These are phyloP conservation scores for Pythium coloratum DNA, from an alignment of 352 stramenopile species.

Conservation along the genomic window DNA sequence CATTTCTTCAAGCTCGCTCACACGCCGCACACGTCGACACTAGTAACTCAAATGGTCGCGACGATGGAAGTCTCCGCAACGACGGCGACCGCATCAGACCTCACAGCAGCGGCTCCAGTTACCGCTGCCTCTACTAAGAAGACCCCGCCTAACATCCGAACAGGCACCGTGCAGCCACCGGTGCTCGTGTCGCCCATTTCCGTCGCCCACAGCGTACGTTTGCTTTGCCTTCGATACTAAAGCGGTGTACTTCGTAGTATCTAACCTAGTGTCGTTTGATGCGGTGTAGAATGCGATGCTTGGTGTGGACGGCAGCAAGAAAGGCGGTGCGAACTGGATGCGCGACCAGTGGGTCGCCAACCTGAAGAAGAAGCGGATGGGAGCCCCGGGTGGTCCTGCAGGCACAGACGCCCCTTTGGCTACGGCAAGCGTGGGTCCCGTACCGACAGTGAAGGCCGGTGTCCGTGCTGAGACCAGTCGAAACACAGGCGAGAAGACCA, in stretches of 20 bases:
- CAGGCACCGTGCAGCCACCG: conserved; percentile 22
- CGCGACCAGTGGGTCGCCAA: conserved; percentile 86
- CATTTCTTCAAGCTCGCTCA: conserved; percentile 12
- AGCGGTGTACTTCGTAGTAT: not conserved
- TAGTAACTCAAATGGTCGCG: conserved; percentile 2
- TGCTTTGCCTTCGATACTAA: not conserved
- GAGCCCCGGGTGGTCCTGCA: not conserved
- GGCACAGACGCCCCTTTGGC: not conserved
- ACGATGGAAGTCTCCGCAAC: conserved; percentile 5
- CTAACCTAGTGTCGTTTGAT: not conserved
- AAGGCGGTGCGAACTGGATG: conserved; percentile 55
- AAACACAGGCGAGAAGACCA: conserved; percentile 2
- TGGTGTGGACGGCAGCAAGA: conserved; percentile 34
- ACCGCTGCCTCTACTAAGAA: conserved; percentile 24
- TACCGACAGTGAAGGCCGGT: conserved; percentile 20
- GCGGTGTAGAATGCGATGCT: conserved; percentile 38
- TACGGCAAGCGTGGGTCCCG: not conserved
- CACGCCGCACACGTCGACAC: not conserved
- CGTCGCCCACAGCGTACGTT: conserved; percentile 32
- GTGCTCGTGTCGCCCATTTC: conserved; percentile 40
- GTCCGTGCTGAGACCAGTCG: conserved; percentile 21
- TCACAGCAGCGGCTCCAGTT: not conserved
- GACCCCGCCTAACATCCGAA: conserved; percentile 32
- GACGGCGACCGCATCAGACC: not conserved
- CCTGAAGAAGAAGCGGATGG: conserved; percentile 74